Percentiles rank a stretch among this genome's conserved stretches.
phyloP scores from a whole-genome alignment of 345 rosid genomes.

The Sonneratia caseolaris region DNA sequence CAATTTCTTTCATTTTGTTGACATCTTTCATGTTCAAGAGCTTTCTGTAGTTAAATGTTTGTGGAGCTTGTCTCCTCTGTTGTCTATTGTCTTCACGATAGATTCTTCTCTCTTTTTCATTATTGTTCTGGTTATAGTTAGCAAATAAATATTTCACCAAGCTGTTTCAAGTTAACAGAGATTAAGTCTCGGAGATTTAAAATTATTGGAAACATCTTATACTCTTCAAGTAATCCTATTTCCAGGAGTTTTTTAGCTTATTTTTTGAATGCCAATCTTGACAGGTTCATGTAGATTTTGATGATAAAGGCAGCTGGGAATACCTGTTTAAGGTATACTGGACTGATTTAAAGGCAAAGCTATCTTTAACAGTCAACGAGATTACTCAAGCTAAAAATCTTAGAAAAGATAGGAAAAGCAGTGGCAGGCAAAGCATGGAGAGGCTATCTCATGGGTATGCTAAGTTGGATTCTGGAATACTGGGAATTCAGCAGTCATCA shows the following conservation, averaged over 20 bases:
- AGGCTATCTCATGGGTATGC: neutral
- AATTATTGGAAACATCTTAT: neutral
- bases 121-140: too few relatives aligned
- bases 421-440: neutral
- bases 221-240: neutral
- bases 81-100: too few relatives aligned
- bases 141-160: too few relatives aligned
- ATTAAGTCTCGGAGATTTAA: neutral
- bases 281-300: conserved; percentile 95
- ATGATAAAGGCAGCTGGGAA: conserved; percentile 91
- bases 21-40: too few relatives aligned
- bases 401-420: conserved; percentile 32
- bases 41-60: too few relatives aligned
- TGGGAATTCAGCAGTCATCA: neutral
- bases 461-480: neutral
- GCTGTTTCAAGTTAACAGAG: neutral
- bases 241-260: neutral
- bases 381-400: conserved; percentile 66
- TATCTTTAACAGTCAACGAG: conserved; percentile 57
- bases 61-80: too few relatives aligned
- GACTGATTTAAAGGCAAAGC: conserved; percentile 59
- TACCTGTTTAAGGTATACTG: conserved; percentile 93
- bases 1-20: too few relatives aligned
- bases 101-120: too few relatives aligned
- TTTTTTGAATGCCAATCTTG: neutral